phyloP scores from a whole-genome alignment of 805 yeast genomes.

The Blastobotrys mokoenaii region DNA sequence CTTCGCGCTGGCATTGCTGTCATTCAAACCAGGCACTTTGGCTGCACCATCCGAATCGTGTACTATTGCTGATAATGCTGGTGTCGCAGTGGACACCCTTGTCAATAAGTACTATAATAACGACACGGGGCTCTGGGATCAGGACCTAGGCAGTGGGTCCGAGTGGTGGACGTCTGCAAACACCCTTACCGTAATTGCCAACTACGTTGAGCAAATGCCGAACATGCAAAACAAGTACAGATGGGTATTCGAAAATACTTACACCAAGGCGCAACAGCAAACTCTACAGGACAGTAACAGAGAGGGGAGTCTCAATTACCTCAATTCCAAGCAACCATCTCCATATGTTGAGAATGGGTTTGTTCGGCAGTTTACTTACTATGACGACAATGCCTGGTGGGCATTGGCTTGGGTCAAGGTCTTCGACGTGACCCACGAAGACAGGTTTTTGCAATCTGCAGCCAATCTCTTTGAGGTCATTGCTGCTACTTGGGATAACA shows the following conservation, averaged over 20 bases:
- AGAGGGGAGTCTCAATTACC: not conserved
- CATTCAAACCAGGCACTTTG: too few species aligned
- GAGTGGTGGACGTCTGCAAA: conserved; percentile 6
- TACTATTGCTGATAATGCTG: not conserved
- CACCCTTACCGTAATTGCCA: not conserved
- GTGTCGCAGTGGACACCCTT: not conserved
- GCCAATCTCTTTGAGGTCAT: conserved; percentile 6
- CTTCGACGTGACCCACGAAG: conserved; percentile 8
- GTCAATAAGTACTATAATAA: not conserved
- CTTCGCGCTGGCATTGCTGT: too few species aligned
- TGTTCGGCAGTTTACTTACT: conserved; percentile 3
- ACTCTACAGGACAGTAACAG: not conserved
- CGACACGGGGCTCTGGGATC: conserved; percentile 1
- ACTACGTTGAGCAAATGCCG: not conserved
- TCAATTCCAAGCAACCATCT: not conserved
- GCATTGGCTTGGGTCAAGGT: conserved; percentile 13
- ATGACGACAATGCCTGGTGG: conserved; percentile 16
- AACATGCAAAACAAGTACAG: not conserved
- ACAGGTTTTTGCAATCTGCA: conserved; percentile 8
- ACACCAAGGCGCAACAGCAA: conserved; percentile 2
- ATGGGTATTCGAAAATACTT: conserved; percentile 2
- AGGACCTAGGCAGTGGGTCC: not conserved
- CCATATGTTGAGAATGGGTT: conserved; percentile 9
- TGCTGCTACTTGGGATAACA: conserved; percentile 5
- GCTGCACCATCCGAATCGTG: too few species aligned